Evolutionary conservation across 129 eudicot genomes (phyloP), one percentile per base, ranked within the genome.

Genomic region (Chrysanthemum makinoi): DNA sequence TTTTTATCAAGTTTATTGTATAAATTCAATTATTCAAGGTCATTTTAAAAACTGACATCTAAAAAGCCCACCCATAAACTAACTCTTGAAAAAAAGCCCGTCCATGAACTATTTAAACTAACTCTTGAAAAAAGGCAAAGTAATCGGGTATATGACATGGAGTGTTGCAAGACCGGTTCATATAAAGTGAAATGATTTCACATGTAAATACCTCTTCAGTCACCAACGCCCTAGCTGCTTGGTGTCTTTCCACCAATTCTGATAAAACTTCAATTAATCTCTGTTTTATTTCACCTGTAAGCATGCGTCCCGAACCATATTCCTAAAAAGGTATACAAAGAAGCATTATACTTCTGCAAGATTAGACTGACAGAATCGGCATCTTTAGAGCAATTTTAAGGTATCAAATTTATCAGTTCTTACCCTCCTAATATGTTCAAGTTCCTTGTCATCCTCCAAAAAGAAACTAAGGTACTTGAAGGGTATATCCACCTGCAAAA

Each of bases 221-320:
- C 10, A 93, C 98, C 0, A 84, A 87, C 14, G 97, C 97, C 70
- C 98, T 77, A 74, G 98, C 97, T 72, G 77, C 79, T 11, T 82
- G 93, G 75, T 94, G 98, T 58, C 93, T 89, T 87, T 87, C 97
- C 46, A 94, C 97, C 58, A 89, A 18, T 48, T 87, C 93, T 6
- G 93, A 82, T 60, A 94, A 64, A 64, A 89, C 89, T 69, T 85
- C 93, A 67, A 67, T 75, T 13, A 94, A 90, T 65, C 77, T 86
- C 78, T 85, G 75, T 81, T 94, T 89, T 5, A 94, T 79, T 68
- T 94, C 97, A 59, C 98, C 98, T 4, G 98, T 94, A 60, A 87
- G 86, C 98, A 94, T 85, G 63, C 91, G 91, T 13, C 98, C 97
- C 5, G 92, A 88, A 50, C 95, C 96, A 82, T 94, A 94, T 73